These are phyloP conservation scores for Pleodorina starrii DNA, from an alignment of 139 green algal species.

Conservation along the genomic window DNA sequence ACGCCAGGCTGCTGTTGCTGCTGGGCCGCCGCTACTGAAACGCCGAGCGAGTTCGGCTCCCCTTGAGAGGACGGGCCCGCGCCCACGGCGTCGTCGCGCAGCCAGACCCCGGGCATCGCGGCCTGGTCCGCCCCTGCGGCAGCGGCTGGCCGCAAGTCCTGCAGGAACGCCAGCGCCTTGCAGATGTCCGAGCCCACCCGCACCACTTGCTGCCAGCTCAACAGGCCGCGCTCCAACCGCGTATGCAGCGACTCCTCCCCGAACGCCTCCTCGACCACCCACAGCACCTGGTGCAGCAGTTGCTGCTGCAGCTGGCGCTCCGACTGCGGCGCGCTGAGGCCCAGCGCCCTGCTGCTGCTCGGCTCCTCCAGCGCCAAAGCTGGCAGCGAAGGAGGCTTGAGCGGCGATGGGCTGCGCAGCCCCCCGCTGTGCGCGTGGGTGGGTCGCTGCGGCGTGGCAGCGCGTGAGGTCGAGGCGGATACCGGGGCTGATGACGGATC, in stretches of 20 bases:
- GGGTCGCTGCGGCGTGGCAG: conserved; percentile 27
- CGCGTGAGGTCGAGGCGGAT: conserved; percentile 13
- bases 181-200: conserved; percentile 64
- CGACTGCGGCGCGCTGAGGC: neutral
- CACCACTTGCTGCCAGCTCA: conserved; percentile 72
- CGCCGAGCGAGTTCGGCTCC: too few species aligned
- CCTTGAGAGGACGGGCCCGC: conserved; percentile 5
- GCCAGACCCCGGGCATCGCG: too few species aligned
- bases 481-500: neutral
- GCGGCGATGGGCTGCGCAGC: neutral
- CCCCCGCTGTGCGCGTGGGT: neutral
- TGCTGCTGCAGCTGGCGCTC: neutral
- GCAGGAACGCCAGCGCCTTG: conserved; percentile 67
- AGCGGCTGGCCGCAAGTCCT: conserved; percentile 57
- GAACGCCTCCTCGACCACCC: conserved; percentile 75
- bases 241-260: conserved; percentile 64
- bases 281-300: conserved; percentile 56
- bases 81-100: neutral
- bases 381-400: neutral
- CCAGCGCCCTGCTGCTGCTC: neutral
- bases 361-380: neutral
- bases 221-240: conserved; percentile 65
- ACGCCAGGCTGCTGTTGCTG: neutral
- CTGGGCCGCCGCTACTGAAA: neutral
- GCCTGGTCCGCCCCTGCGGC: conserved; percentile 28